Percentiles rank a stretch among this genome's conserved stretches.
Evolutionary conservation across 345 rosid species (phyloP).

Genomic region (Eucalyptus marginata): DNA sequence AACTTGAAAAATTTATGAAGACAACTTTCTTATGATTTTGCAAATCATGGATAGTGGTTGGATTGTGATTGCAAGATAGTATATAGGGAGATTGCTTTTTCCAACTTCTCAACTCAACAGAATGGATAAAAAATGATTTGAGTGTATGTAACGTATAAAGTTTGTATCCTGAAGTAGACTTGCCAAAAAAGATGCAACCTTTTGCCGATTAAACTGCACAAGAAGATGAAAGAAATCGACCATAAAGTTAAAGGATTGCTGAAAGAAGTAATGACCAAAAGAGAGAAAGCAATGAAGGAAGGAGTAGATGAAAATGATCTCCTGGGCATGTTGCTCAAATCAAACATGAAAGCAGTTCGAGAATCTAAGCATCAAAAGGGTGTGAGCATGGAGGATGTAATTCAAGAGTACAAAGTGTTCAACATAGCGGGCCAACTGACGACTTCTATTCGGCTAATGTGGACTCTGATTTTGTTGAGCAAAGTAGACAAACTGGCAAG

Average conservation of each 20-base stretch:
- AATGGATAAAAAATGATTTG: not conserved
- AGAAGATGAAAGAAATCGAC: not conserved
- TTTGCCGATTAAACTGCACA: not conserved
- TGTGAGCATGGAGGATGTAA: not conserved
- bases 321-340: not conserved
- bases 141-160: not conserved
- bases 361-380: not conserved
- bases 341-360: not conserved
- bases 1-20: not conserved
- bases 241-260: not conserved
- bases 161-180: not conserved
- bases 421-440: not conserved
- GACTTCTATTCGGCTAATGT: not conserved
- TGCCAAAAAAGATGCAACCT: not conserved
- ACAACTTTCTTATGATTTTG: not conserved
- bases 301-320: not conserved
- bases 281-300: not conserved
- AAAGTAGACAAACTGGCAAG: not conserved
- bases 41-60: not conserved
- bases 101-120: not conserved
- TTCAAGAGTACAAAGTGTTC: not conserved
- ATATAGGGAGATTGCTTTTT: not conserved
- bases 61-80: not conserved
- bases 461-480: not conserved
- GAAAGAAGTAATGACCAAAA: not conserved